These are phyloP conservation scores for Lactarius psammicola DNA, from an alignment of 768 basidiomycete genomes.

Conservation along the genomic window DNA sequence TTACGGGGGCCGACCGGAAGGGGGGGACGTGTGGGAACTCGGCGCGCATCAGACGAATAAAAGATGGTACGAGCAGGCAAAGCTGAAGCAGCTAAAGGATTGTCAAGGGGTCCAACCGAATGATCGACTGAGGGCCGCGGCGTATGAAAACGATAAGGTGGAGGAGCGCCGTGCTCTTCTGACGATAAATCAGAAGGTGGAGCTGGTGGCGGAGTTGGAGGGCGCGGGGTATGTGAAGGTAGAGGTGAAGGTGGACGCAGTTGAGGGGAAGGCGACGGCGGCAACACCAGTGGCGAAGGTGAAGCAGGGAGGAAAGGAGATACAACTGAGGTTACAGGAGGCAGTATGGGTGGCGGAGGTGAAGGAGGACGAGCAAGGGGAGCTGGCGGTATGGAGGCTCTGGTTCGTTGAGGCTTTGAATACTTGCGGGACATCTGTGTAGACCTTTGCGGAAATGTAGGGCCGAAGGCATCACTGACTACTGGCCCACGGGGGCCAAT, in stretches of 20 bases:
- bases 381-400: not conserved
- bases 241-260: not conserved
- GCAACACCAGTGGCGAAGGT: not conserved
- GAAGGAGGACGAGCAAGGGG: conserved; percentile 1
- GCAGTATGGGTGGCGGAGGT: not conserved
- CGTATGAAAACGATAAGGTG: not conserved
- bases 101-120: not conserved
- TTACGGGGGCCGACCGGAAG: conserved; percentile 26
- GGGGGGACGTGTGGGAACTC: conserved; percentile 20
- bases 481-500: not conserved
- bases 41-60: not conserved
- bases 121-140: not conserved
- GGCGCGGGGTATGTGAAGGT: not conserved
- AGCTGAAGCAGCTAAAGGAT: not conserved
- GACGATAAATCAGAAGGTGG: not conserved
- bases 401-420: not conserved
- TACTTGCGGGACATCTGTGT: not conserved
- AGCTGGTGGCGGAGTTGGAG: not conserved
- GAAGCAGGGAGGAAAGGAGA: not conserved
- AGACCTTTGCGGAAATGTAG: not conserved
- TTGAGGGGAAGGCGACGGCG: conserved; percentile 6
- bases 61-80: not conserved
- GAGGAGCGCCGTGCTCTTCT: not conserved
- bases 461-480: not conserved
- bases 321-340: not conserved